phyloP scores from a whole-genome alignment of 371 early-diverging fungal species.

The Conidiobolus incongruus region DNA sequence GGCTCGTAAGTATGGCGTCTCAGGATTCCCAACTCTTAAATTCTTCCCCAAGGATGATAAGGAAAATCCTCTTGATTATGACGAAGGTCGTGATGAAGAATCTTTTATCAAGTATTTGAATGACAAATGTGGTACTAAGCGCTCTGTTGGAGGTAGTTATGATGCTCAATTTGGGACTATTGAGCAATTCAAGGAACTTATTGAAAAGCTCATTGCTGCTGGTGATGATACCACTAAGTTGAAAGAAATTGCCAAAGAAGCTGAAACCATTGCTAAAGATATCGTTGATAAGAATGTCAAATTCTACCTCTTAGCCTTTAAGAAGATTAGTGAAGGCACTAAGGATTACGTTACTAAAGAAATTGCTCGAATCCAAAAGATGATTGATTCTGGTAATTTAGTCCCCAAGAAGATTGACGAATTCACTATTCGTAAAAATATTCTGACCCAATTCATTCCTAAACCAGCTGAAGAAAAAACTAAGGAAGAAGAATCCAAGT shows the following conservation, averaged over 20 bases:
- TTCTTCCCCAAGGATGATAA: conserved; percentile 17
- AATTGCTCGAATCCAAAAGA: conserved; percentile 38
- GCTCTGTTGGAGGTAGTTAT: conserved; percentile 55
- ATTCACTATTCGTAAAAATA: conserved; percentile 49
- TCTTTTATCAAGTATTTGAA: conserved; percentile 77
- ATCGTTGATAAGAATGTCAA: conserved; percentile 13
- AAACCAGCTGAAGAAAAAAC: conserved; percentile 5
- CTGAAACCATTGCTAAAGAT: not conserved
- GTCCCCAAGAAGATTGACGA: conserved; percentile 40
- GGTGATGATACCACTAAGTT: conserved; percentile 4
- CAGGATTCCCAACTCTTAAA: conserved; percentile 4
- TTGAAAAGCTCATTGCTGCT: conserved; percentile 30
- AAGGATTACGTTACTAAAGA: conserved; percentile 36
- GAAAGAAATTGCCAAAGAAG: conserved; percentile 2
- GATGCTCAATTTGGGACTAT: conserved; percentile 45
- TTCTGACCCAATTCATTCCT: conserved; percentile 29
- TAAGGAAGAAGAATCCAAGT: conserved; percentile 3
- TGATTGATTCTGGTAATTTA: conserved; percentile 28
- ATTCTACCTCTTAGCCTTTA: conserved; percentile 53
- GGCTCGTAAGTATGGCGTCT: conserved; percentile 35
- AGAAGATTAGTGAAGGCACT: conserved; percentile 30
- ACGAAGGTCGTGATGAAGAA: conserved; percentile 51
- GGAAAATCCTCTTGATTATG: conserved; percentile 42
- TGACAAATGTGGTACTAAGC: conserved; percentile 60
- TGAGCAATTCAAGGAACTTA: conserved; percentile 34